These are phyloP conservation scores for Candida coleopterorum DNA, from an alignment of 805 yeast species.

Conservation along the genomic window DNA sequence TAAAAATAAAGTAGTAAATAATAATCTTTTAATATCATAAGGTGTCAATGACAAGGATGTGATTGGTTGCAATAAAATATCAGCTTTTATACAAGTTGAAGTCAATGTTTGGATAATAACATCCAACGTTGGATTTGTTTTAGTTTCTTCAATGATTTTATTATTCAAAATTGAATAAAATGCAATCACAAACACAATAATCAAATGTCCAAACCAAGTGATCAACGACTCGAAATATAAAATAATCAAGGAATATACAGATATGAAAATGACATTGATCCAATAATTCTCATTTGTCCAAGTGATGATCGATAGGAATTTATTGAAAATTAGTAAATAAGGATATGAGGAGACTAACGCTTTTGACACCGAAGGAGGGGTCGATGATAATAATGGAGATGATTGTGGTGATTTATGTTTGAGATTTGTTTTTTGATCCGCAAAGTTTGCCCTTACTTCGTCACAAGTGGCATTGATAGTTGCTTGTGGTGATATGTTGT, in stretches of 20 bases:
- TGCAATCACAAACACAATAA: slow-evolving; percentile 58
- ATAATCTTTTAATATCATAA: slow-evolving; percentile 71
- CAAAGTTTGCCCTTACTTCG: slow-evolving; percentile 29
- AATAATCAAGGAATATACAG: slow-evolving; percentile 52
- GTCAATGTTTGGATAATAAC: slow-evolving; percentile 77
- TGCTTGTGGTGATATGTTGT: slow-evolving; percentile 5
- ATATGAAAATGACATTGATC: slow-evolving; percentile 61
- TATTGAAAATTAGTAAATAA: slow-evolving; percentile 68
- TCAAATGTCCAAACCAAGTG: slow-evolving; percentile 77
- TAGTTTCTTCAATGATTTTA: slow-evolving; percentile 54
- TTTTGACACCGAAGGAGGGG: slow-evolving; percentile 88
- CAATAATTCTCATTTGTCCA: slow-evolving; percentile 90
- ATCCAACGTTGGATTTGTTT: slow-evolving; percentile 74
- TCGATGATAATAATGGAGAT: slow-evolving; percentile 79
- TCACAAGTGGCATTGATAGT: slow-evolving; percentile 12
- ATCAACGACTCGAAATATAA: slow-evolving; percentile 76
- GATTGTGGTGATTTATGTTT: slow-evolving; percentile 40
- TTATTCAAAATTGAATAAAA: slow-evolving; percentile 56
- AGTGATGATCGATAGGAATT: slow-evolving; percentile 65
- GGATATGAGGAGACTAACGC: slow-evolving; percentile 83
- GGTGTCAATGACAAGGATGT: slow-evolving; percentile 67
- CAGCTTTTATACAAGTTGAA: slow-evolving; percentile 69
- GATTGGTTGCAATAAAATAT: slow-evolving; percentile 75
- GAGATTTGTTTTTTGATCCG: slow-evolving; percentile 6
- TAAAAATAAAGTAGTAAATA: slow-evolving; percentile 78